These are phyloP conservation scores for Saturnispora zaruensis DNA, from an alignment of 805 yeast genomes.

Conservation along the genomic window DNA sequence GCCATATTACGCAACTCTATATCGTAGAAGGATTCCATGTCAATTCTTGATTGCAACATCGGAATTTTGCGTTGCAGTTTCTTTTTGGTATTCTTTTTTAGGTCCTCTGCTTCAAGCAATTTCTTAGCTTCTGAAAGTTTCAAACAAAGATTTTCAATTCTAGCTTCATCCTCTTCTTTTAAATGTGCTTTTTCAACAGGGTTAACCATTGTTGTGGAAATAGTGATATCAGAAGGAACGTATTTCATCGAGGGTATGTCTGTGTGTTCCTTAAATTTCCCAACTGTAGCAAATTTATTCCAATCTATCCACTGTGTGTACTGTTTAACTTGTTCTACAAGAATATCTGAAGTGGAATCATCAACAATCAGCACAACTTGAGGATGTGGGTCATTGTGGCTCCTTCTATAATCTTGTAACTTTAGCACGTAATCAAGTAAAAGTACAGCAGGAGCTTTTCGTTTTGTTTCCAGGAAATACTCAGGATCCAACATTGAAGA, in stretches of 20 bases:
- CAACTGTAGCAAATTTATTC: conserved; percentile 24
- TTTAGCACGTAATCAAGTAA: conserved; percentile 27
- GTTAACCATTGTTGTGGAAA: conserved; percentile 20
- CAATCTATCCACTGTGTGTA: conserved; percentile 42
- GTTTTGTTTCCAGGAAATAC: conserved; percentile 14
- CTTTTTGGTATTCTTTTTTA: conserved; percentile 12
- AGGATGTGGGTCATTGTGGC: conserved; percentile 27
- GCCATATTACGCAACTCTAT: conserved; percentile 21
- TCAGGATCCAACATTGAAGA: conserved; percentile 24
- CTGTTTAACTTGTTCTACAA: conserved; percentile 43
- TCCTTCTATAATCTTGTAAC: conserved; percentile 26
- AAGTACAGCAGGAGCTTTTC: conserved; percentile 24
- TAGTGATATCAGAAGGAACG: conserved; percentile 19
- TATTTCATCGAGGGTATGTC: conserved; percentile 18
- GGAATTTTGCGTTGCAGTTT: conserved; percentile 10
- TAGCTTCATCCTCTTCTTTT: neutral
- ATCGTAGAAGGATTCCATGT: conserved; percentile 1
- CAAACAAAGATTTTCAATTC: neutral
- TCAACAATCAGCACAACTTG: conserved; percentile 24
- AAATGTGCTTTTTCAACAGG: conserved; percentile 12
- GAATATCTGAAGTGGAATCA: conserved; percentile 30
- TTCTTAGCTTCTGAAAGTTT: conserved; percentile 3
- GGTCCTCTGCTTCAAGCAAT: neutral
- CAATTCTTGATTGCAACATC: conserved; percentile 6
- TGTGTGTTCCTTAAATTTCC: conserved; percentile 17